Percentiles rank a stretch among this genome's conserved stretches.
Conservation (phyloP, 2,329 filamentous ascomycete species). For the Phoma sp. region DNA sequence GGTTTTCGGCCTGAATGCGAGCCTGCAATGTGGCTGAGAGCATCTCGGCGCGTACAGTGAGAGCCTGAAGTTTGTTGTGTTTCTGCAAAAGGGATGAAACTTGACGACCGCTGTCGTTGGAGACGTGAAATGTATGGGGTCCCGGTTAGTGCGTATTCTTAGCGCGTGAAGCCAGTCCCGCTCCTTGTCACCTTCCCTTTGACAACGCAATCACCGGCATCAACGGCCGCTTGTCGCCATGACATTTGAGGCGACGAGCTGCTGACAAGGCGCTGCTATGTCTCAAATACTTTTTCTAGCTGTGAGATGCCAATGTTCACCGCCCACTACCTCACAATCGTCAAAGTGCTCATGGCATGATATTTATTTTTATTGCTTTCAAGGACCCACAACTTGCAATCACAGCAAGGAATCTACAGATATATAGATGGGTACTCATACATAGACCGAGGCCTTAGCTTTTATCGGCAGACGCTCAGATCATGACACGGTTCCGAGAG, state of each 20-base stretch:
- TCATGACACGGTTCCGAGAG: conserved; percentile 4
- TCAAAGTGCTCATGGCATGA: neutral
- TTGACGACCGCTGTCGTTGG: conserved; percentile 24
- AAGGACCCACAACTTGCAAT: neutral
- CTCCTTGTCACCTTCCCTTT: neutral
- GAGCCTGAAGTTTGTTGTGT: conserved; percentile 28
- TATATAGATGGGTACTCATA: neutral
- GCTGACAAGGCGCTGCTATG: conserved; percentile 17
- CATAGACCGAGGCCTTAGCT: neutral
- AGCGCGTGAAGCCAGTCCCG: conserved; percentile 5
- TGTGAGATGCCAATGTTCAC: neutral
- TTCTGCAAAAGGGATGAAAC: conserved; percentile 45
- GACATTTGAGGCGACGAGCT: conserved; percentile 16
- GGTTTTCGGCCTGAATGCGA: conserved; percentile 15
- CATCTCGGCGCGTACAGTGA: conserved; percentile 12
- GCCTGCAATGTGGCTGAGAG: conserved; percentile 31
- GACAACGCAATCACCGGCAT: conserved; percentile 13
- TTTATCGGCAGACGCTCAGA: conserved; percentile 2
- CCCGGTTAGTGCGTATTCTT: conserved; percentile 2
- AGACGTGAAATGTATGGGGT: conserved; percentile 30
- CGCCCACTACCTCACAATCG: neutral
- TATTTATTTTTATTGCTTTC: neutral
- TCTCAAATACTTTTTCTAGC: conserved; percentile 8
- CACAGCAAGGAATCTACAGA: neutral
- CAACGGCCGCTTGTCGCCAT: conserved; percentile 13